phyloP scores from a whole-genome alignment of 768 basidiomycete genomes.

The Serendipita sp. region DNA sequence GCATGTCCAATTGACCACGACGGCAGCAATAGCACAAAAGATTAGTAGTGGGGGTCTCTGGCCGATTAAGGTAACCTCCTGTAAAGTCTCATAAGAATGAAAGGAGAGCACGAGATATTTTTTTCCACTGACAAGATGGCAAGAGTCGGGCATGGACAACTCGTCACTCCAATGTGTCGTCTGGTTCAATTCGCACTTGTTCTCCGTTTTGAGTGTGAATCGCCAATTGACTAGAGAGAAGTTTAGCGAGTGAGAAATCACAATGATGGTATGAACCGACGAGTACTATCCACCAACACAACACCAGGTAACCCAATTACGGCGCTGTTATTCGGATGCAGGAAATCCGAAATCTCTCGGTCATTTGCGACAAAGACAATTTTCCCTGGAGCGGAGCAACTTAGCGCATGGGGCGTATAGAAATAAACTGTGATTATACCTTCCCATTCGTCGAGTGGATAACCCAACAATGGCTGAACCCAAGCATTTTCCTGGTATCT shows the following conservation, averaged over 20 bases:
- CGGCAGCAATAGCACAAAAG: not conserved
- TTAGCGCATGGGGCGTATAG: too few relatives aligned
- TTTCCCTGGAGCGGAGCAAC: too few relatives aligned
- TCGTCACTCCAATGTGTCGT: not conserved
- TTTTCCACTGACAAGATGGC: not conserved
- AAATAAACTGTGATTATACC: not conserved
- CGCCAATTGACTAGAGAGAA: not conserved
- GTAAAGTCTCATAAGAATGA: not conserved
- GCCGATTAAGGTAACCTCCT: not conserved
- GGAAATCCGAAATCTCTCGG: too few relatives aligned
- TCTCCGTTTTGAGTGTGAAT: not conserved
- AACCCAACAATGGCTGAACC: not conserved
- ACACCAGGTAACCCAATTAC: not conserved
- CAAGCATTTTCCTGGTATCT: not conserved
- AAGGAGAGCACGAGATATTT: not conserved
- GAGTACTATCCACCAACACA: not conserved
- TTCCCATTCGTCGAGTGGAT: not conserved
- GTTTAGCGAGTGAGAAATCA: not conserved
- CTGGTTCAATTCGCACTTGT: not conserved
- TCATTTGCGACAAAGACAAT: too few relatives aligned
- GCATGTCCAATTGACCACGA: not conserved
- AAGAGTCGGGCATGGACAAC: not conserved
- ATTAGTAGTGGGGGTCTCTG: not conserved
- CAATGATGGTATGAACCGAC: not conserved
- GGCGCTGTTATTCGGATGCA: too few relatives aligned